phyloP scores from a whole-genome alignment of 2,329 filamentous ascomycete species.

The Phialocephala subalpina region DNA sequence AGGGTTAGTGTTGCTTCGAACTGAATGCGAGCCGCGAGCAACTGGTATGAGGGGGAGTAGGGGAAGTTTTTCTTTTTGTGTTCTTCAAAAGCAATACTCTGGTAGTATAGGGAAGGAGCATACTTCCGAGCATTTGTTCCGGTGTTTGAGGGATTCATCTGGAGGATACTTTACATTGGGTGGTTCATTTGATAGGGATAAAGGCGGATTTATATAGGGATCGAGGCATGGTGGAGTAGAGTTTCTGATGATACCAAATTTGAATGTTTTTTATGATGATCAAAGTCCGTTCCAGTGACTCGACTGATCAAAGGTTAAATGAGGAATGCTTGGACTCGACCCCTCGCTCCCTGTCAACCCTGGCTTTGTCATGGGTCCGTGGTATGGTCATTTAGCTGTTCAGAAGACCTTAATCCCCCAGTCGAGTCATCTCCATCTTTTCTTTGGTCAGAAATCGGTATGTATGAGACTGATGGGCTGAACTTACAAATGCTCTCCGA shows the following conservation, averaged over 20 bases:
- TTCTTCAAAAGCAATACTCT: slow-evolving; percentile 20
- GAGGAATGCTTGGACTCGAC: too few species aligned
- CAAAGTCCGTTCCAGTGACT: too few species aligned
- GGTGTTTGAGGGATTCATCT: not conserved
- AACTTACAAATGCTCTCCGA: too few species aligned
- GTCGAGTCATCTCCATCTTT: too few species aligned
- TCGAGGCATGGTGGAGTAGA: slow-evolving; percentile 15
- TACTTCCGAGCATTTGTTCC: slow-evolving; percentile 5
- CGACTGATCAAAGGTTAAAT: too few species aligned
- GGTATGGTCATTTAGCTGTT: too few species aligned
- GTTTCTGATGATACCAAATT: slow-evolving; percentile 21
- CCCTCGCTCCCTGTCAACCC: too few species aligned
- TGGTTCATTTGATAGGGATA: slow-evolving; percentile 3
- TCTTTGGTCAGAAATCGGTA: too few species aligned
- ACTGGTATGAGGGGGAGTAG: not conserved
- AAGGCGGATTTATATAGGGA: not conserved
- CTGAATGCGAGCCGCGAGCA: slow-evolving; percentile 3
- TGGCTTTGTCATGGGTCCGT: too few species aligned
- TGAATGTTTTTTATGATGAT: slow-evolving; percentile 2
- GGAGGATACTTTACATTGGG: slow-evolving; percentile 3
- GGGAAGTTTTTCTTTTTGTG: not conserved
- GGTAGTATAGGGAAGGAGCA: slow-evolving; percentile 22
- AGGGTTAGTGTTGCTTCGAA: slow-evolving; percentile 36
- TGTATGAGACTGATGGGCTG: too few species aligned
- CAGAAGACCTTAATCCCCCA: too few species aligned